phyloP scores from a whole-genome alignment of 495 filamentous ascomycete genomes.

The Aspergillus leporis region DNA sequence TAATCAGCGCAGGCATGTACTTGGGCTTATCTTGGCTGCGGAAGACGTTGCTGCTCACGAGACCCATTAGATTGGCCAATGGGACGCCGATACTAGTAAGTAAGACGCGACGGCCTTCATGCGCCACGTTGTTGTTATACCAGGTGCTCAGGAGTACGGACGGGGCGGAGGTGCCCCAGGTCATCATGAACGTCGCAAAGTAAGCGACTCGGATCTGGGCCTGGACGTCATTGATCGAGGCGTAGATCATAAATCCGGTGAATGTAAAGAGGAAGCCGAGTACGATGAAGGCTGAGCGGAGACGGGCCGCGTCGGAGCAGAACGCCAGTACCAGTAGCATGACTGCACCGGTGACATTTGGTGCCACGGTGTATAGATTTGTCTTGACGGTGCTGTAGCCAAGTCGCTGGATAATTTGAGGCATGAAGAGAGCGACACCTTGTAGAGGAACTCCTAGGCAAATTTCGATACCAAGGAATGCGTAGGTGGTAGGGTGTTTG shows the following conservation, averaged over 20 bases:
- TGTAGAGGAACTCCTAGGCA: constrained; percentile 78
- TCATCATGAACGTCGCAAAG: constrained; percentile 82
- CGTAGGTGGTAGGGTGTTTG: constrained; percentile 60
- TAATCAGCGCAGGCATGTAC: constrained; percentile 72
- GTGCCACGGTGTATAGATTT: constrained; percentile 76
- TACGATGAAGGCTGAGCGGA: constrained; percentile 72
- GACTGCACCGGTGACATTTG: constrained; percentile 66
- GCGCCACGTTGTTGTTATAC: constrained; percentile 82
- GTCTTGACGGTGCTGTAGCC: constrained; percentile 66
- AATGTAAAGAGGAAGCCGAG: constrained; percentile 73
- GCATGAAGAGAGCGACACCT: constrained; percentile 68
- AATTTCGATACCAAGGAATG: constrained; percentile 67
- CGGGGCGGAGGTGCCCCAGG: constrained; percentile 62
- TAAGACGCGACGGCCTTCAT: constrained; percentile 70
- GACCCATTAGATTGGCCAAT: constrained; percentile 77
- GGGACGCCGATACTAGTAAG: constrained; percentile 75
- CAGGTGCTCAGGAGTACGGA: constrained; percentile 55
- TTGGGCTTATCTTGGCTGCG: constrained; percentile 67
- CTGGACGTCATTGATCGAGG: constrained; percentile 61
- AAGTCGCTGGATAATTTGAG: constrained; percentile 68
- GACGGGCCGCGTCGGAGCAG: constrained; percentile 60
- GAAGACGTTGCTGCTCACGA: constrained; percentile 75
- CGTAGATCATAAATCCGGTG: constrained; percentile 74
- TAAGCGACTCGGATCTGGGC: constrained; percentile 64
- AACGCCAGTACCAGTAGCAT: constrained; percentile 72